Evolutionary conservation across 148 eudicot species (phyloP).

Genomic region (Chenopodium quinoa): DNA sequence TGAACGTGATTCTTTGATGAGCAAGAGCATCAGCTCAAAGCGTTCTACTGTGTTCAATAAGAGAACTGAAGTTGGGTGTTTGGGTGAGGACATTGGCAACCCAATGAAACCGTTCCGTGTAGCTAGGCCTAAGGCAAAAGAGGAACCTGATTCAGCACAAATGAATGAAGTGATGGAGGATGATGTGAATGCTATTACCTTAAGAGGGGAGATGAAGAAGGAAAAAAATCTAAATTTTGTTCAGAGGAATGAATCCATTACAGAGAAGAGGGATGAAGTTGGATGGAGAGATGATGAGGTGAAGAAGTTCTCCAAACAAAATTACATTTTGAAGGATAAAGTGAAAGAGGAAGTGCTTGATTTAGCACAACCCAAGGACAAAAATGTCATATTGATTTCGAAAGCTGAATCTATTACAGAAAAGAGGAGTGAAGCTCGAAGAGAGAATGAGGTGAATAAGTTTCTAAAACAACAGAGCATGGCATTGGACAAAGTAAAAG

Average conservation of each 20-base stretch:
- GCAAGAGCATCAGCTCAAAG: constrained; percentile 20
- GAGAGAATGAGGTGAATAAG: constrained; percentile 9
- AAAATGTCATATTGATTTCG: neutral
- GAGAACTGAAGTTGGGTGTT: constrained; percentile 24
- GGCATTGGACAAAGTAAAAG: constrained; percentile 21
- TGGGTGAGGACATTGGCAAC: constrained; percentile 15
- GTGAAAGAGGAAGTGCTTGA: constrained; percentile 17
- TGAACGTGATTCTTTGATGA: neutral
- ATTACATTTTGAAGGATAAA: constrained; percentile 11
- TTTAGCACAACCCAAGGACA: neutral
- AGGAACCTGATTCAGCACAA: constrained; percentile 15
- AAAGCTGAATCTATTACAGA: constrained; percentile 4
- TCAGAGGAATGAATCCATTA: neutral
- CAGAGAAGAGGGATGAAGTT: constrained; percentile 17
- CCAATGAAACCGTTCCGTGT: constrained; percentile 15
- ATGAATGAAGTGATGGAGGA: constrained; percentile 15
- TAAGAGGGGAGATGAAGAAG: constrained; percentile 20
- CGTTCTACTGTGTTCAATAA: constrained; percentile 14
- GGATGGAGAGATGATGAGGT: constrained; percentile 10
- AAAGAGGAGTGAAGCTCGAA: constrained; percentile 16
- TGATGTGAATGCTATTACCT: constrained; percentile 19
- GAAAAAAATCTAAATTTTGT: constrained; percentile 11
- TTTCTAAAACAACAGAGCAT: constrained; percentile 12
- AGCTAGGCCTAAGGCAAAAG: constrained; percentile 22
- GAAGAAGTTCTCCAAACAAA: constrained; percentile 14